Evolutionary conservation across 495 filamentous ascomycete genomes (phyloP).

Genomic region (Xylaria scruposa): DNA sequence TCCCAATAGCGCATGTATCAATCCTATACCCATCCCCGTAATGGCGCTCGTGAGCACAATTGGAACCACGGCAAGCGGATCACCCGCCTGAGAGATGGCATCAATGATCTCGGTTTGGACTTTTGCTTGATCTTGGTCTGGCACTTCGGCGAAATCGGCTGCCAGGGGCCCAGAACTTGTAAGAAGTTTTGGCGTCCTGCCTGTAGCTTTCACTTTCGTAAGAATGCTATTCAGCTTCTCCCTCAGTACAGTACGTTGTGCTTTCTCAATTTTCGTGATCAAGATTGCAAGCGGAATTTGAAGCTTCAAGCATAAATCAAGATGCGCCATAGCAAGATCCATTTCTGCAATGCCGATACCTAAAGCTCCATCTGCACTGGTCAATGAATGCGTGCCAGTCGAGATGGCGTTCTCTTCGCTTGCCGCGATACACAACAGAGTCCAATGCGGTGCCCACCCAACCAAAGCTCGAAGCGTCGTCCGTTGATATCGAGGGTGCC

Average conservation of each 20-base stretch:
- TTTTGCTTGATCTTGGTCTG: slow-evolving; percentile 55
- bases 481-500: slow-evolving; percentile 83
- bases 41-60: slow-evolving; percentile 89
- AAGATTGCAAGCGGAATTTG: slow-evolving; percentile 76
- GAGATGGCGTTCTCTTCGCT: slow-evolving; percentile 66
- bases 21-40: slow-evolving; percentile 79
- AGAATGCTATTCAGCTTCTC: slow-evolving; percentile 74
- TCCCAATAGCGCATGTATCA: slow-evolving; percentile 81
- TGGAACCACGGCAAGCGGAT: slow-evolving; percentile 68
- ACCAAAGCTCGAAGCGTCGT: slow-evolving; percentile 88
- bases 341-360: slow-evolving; percentile 53
- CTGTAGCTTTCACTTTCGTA: slow-evolving; percentile 76
- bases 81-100: slow-evolving; percentile 51
- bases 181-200: slow-evolving; percentile 75
- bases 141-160: slow-evolving; percentile 43
- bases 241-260: slow-evolving; percentile 70
- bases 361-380: slow-evolving; percentile 53
- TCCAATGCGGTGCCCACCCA: slow-evolving; percentile 96
- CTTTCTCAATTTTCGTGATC: slow-evolving; percentile 91
- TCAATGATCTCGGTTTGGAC: slow-evolving; percentile 57
- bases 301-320: slow-evolving; percentile 85
- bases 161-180: slow-evolving; percentile 50
- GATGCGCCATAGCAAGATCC: slow-evolving; percentile 77
- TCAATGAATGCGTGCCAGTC: slow-evolving; percentile 56
- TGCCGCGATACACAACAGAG: slow-evolving; percentile 84